These are phyloP conservation scores for Globisporangium orthogonon DNA, from an alignment of 352 stramenopile genomes.

Conservation along the genomic window DNA sequence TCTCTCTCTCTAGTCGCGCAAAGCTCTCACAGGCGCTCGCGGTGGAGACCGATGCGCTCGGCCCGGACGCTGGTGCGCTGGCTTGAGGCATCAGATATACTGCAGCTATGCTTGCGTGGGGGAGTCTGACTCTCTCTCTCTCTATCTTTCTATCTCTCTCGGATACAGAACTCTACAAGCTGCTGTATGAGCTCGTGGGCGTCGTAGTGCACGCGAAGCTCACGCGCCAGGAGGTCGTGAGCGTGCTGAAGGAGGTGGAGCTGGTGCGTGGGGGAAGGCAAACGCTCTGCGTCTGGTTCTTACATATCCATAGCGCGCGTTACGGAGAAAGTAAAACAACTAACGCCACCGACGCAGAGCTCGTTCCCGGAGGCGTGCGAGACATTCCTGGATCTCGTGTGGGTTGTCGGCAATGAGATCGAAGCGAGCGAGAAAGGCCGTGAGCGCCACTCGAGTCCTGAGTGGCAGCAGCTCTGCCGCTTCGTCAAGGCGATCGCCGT, in stretches of 20 bases:
- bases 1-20: conserved; percentile 19
- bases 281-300: not conserved
- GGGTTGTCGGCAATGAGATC: conserved; percentile 75
- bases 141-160: not conserved
- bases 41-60: conserved; percentile 5
- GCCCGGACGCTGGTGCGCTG: conserved; percentile 22
- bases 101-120: no score
- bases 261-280: conserved; percentile 22
- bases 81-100: not conserved
- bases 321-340: no score
- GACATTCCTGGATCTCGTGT: conserved; percentile 64
- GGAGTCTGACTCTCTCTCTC: not conserved
- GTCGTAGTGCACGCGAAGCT: conserved; percentile 65
- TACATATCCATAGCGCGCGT: no score
- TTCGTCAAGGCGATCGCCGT: conserved; percentile 57
- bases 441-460: conserved; percentile 54
- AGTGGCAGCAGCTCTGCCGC: conserved; percentile 63
- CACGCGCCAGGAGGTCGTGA: conserved; percentile 61
- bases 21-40: conserved; percentile 33
- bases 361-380: conserved; percentile 30
- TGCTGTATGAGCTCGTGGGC: conserved; percentile 80
- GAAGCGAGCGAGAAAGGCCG: conserved; percentile 60
- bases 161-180: conserved; percentile 36
- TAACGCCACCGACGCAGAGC: conserved; percentile 13
- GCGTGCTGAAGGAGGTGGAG: conserved; percentile 58